Evolutionary conservation across 2,329 filamentous ascomycete species (phyloP), one percentile per base, ranked within the genome.

Genomic region (Pseudogymnoascus sp.): DNA sequence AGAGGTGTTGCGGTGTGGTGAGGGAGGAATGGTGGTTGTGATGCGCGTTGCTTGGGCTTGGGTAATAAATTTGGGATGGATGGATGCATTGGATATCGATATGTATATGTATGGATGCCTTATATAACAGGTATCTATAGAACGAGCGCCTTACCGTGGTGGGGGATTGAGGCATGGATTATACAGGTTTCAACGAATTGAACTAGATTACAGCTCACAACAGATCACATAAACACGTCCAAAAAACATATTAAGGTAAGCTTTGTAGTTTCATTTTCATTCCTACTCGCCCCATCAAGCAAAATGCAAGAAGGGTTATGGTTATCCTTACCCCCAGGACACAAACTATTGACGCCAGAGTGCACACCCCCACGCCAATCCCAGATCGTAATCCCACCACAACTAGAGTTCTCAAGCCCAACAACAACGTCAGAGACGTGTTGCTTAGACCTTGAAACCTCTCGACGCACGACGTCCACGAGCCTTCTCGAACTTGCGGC

Each of bases 401-500:
- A 11, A 38, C 21, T n/a, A 35, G 1, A 14, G 10, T 29, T 29
- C 26, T 6, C 26, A 7, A 29, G 26, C 26, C 26, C 6, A 29
- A 8, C 26, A 8, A 29, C 26, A 8, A 29, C 26, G 26, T 40
- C 37, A 40, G 31, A 26, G 24, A 26, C 24, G 24, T 26, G 24
- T 26, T 26, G 67, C 78, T 91, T 96, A 99, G 79, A 99, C 95
- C 92, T 99, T 99, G 93, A 99, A 99, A 86, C 96, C 95, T 77
- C 90, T 87, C 75, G 93, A 97, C 79, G 92, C 86, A 89, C 95
- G 96, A 82, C 95, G 93, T 81, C 95, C 96, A 95, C 95, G 93
- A 76, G 93, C 95, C 76, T 87, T 86, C 89, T 99, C 96, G 85
- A 99, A 99, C 86, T 99, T 99, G 82, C 95, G 90, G 77, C 96